Evolutionary conservation across 2,329 filamentous ascomycete species (phyloP).

Genomic region (Cercospora canescens): DNA sequence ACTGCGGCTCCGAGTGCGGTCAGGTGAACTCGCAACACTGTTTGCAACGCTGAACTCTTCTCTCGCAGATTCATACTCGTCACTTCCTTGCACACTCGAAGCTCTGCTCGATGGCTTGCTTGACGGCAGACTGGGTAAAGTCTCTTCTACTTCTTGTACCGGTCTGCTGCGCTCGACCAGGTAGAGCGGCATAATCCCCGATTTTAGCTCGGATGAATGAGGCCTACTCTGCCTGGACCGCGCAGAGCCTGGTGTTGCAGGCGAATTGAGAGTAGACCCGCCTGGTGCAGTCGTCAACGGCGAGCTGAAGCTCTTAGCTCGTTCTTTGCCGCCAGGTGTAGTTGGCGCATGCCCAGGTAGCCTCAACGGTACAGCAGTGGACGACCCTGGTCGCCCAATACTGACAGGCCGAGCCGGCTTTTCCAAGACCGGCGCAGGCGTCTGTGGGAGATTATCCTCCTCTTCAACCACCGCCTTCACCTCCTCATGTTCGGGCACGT

Average conservation of each 20-base stretch:
- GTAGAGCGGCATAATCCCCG: conserved; percentile 61
- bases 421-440: conserved; percentile 5
- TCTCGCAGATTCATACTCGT: conserved; percentile 45
- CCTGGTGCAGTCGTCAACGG: conserved; percentile 7
- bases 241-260: conserved; percentile 25
- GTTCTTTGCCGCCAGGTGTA: conserved; percentile 24
- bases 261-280: conserved; percentile 6
- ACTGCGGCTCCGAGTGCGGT: conserved; percentile 7
- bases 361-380: conserved; percentile 38
- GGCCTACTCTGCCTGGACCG: conserved; percentile 26
- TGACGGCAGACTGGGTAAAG: conserved; percentile 54
- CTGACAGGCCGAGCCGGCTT: conserved; percentile 10
- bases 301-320: conserved; percentile 32
- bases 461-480: neutral
- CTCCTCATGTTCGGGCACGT: neutral
- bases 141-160: conserved; percentile 43
- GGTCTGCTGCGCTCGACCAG: conserved; percentile 69
- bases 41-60: conserved; percentile 34
- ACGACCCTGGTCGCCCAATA: conserved; percentile 25
- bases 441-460: neutral
- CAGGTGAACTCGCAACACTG: conserved; percentile 21
- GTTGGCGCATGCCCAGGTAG: conserved; percentile 35
- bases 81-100: conserved; percentile 40
- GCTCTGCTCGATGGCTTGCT: conserved; percentile 46
- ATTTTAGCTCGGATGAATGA: conserved; percentile 60